Evolutionary conservation across 2,329 filamentous ascomycete genomes (phyloP), one percentile per base, ranked within the genome.

Genomic region (Pseudogymnoascus sp.): DNA sequence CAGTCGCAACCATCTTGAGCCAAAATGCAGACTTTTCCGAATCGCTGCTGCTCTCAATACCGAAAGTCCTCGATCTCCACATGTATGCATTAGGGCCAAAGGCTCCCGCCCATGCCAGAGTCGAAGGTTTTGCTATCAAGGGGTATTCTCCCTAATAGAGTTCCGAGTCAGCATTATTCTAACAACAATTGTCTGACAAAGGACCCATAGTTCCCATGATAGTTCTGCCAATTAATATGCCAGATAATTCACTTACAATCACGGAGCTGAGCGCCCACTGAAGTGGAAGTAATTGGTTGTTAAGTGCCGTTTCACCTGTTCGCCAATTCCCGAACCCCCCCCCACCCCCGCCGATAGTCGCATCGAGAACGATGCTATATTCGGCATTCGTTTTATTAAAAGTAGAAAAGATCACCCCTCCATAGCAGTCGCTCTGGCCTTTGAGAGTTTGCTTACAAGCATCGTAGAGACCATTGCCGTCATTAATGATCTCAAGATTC

Each of bases 381-480:
- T 68, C 65, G 13, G 67, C 63, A 33, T 63, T 65, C 15, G 68
- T 70, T 13, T 68, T 62, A 36, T 69, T 69, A 38, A 65, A 65
- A 10, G 62, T 44, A n/a, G 61, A 44, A 58, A 69, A 70, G 2
- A 70, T 55, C 5, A 70, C 63, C 4, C 68, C 65, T 4, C 68
- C 68, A 59, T 64, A 70, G 58, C 68, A 70, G 25, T 70, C 63
- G 42, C 68, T 69, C 6, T 60, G 9, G 5, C 65, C 68, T 44
- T 61, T 15, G 8, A 64, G 35, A 13, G 64, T 63, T 62, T 69
- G 68, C 31, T 65, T 61, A 64, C 68, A 70, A 4, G 66, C 60
- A n/a, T 64, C 48, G 51, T 68, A 69, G 10, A 70, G 65, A 31
- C 67, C 63, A 44, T 66, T 65, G 1, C 64, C 48, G 17, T 69